Evolutionary conservation across 208 protist species (phyloP).

Genomic region (Trypanosoma boissoni): DNA sequence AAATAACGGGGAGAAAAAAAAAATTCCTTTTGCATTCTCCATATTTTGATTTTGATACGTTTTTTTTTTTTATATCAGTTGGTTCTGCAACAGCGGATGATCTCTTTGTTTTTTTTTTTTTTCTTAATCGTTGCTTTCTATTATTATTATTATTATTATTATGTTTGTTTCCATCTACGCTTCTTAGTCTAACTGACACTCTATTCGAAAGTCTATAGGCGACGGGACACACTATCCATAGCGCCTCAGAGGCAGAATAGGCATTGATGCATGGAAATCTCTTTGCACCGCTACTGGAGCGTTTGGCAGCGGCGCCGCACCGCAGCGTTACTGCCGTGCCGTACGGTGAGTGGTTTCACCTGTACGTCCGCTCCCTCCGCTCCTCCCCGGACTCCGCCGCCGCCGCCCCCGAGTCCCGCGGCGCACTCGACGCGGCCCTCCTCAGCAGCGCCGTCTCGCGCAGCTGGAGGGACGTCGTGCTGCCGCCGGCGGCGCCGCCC

Average conservation of each 20-base stretch:
- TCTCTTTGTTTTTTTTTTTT: background rate
- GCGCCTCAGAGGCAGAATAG: no score
- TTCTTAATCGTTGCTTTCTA: background rate
- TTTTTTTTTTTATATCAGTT: background rate
- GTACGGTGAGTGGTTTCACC: constrained; percentile 67
- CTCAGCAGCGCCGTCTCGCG: constrained; percentile 56
- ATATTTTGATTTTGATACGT: no score
- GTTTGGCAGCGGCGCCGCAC: constrained; percentile 47
- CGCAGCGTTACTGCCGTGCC: constrained; percentile 54
- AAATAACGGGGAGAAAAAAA: constrained; percentile 8
- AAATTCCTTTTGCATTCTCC: background rate
- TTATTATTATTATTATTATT: constrained; percentile 4
- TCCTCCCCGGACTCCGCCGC: background rate
- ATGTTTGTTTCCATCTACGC: background rate
- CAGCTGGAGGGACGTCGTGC: constrained; percentile 51
- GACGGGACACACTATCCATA: no score
- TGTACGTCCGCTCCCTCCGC: constrained; percentile 50
- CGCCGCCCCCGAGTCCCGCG: constrained; percentile 8
- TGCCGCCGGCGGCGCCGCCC: background rate
- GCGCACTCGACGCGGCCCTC: constrained; percentile 41
- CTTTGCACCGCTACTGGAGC: constrained; percentile 26
- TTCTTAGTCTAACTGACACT: no score
- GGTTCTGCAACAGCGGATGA: background rate
- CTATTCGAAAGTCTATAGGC: no score
- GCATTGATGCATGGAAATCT: constrained; percentile 14